phyloP scores from a whole-genome alignment of 106 monocot genomes.

The Dendrobium huoshanense region DNA sequence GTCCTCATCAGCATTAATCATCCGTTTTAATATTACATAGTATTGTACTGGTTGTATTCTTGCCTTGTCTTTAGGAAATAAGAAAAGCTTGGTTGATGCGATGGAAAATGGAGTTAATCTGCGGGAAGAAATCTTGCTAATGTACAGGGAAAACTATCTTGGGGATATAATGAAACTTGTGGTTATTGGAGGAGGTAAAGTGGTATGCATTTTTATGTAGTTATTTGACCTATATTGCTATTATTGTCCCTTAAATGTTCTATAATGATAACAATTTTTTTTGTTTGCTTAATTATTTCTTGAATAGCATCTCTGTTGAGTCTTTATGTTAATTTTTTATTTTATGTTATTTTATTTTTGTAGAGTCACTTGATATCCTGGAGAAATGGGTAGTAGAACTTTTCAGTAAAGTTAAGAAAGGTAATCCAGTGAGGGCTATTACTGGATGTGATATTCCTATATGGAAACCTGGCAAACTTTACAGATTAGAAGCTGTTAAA shows the following conservation, averaged over 20 bases:
- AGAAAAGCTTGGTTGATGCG: conserved; percentile 97
- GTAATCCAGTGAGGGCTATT: conserved; percentile 23
- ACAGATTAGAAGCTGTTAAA: conserved; percentile 87
- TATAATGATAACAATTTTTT: not conserved
- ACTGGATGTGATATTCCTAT: conserved; percentile 32
- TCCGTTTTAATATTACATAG: not conserved
- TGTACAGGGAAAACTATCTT: conserved; percentile 74
- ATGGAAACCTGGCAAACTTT: conserved; percentile 75
- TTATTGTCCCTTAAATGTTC: not conserved
- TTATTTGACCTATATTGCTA: not conserved
- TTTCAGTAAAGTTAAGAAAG: conserved; percentile 59
- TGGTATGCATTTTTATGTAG: conserved; percentile 8
- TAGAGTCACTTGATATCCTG: conserved; percentile 81
- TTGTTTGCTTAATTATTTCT: not conserved
- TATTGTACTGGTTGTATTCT: not conserved
- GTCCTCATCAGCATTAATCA: not conserved
- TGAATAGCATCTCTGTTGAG: not conserved
- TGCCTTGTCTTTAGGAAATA: conserved; percentile 48
- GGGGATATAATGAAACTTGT: conserved; percentile 92
- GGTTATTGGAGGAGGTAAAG: conserved; percentile 92
- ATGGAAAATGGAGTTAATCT: conserved; percentile 81
- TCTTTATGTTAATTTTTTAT: not conserved
- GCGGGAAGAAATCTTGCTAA: conserved; percentile 68
- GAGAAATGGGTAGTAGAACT: conserved; percentile 85
- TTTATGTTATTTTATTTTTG: conserved; percentile 6